phyloP scores from a whole-genome alignment of 495 filamentous ascomycete genomes.

The Parmelia sp. region DNA sequence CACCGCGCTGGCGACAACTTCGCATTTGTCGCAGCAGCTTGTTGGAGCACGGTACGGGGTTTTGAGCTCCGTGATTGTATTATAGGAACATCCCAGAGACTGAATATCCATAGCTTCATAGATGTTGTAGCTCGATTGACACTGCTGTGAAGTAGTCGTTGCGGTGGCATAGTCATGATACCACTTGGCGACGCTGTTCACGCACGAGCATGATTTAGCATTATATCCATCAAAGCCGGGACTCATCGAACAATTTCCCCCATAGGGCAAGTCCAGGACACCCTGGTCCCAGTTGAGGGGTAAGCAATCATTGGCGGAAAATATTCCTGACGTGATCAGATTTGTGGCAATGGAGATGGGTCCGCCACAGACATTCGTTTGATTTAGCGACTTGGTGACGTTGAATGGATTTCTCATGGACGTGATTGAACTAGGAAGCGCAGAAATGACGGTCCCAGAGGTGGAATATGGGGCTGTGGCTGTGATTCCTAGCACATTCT shows the following conservation, averaged over 20 bases:
- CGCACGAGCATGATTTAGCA: slow-evolving; percentile 20
- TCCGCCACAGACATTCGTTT: slow-evolving; percentile 4
- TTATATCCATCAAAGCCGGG: slow-evolving; percentile 16
- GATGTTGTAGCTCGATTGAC: slow-evolving; percentile 8
- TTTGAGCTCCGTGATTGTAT: slow-evolving; percentile 8
- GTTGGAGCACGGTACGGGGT: slow-evolving; percentile 15
- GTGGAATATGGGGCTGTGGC: not conserved
- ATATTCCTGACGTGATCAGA: slow-evolving; percentile 4
- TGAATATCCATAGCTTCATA: slow-evolving; percentile 5
- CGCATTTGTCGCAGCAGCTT: slow-evolving; percentile 19
- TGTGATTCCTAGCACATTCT: not conserved
- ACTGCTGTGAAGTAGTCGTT: slow-evolving; percentile 12
- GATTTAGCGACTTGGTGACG: not conserved
- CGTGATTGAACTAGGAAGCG: not conserved
- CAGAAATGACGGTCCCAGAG: not conserved
- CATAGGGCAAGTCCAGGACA: slow-evolving; percentile 9
- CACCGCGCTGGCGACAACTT: slow-evolving; percentile 10
- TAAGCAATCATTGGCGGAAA: slow-evolving; percentile 14
- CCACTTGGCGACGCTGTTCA: slow-evolving; percentile 13
- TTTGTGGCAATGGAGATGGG: not conserved
- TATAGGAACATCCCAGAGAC: slow-evolving; percentile 13
- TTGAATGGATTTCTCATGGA: slow-evolving; percentile 4
- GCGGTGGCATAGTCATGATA: slow-evolving; percentile 17
- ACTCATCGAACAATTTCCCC: slow-evolving; percentile 17
- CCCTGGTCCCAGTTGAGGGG: slow-evolving; percentile 13